Base-by-base conservation (phyloP, 1,139 yeast genomes). In the Spencermartinsiella ligniputridi region DNA sequence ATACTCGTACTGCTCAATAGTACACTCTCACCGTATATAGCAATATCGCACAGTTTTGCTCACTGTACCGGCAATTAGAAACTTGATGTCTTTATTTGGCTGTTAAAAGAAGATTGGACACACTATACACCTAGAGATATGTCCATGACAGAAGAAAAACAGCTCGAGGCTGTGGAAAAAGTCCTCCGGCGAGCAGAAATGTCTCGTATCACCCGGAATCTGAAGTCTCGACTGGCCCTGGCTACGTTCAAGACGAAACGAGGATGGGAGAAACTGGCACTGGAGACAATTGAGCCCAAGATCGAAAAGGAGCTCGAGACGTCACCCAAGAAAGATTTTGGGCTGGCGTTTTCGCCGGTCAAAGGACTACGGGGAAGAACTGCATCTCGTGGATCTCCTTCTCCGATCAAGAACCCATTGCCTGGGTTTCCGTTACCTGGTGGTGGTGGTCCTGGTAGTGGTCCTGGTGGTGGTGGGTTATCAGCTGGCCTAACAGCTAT, bases 161-260 rank as follows among this genome's bases (percentile, higher is more conserved):
- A 49, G 44, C 44, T 49, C 30, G 61, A 58, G 42, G 63, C 66
- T 6, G 66, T 57, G 30, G 66, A 62, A 37, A 63, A 63, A 37
- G 68, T 68, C 20, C 59, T 68, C 38, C 60, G 66, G 21, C 62
- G 71, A 36, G 72, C 70, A 0, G 68, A 67, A 48, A 66, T 67
- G 44, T 62, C 70, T 15, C 53, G 69, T 37, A 58, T 70, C 40
- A 66, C 74, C 15, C 60, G 71, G 27, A 61, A 64, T 41, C 59
- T 70, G 33, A 69, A 69, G 46, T 60, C 65, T 35, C 57, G 74
- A 24, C 62, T 70, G 27, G 70, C 69, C 15, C 52, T 66, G 35
- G 74, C 74, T 3, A 60, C 69, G 21, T 63, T 60, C 59, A 69
- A 70, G 51, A 60, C 72, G 29, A 61, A 63, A 45, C 56, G 69